Percentiles rank a stretch among this genome's conserved stretches.
These are phyloP conservation scores for Hemisphaericaspora subhashii DNA, from an alignment of 1,139 yeast species.

Conservation along the genomic window DNA sequence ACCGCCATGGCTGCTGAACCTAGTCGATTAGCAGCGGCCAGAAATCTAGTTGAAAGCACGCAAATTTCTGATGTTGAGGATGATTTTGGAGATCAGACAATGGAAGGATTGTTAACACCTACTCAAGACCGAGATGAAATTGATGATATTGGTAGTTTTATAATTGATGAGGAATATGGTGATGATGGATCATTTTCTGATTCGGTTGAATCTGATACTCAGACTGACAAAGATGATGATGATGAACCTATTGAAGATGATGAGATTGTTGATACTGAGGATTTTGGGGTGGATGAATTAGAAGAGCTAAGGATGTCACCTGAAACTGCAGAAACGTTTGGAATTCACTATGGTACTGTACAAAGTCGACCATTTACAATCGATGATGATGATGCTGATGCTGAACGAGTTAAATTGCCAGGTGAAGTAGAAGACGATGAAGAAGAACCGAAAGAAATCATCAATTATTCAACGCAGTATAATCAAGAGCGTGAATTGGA, in stretches of 20 bases:
- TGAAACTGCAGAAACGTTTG: constrained; percentile 1
- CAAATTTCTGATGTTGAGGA: constrained; percentile 27
- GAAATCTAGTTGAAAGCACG: constrained; percentile 18
- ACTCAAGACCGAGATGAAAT: constrained; percentile 36
- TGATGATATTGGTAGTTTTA: constrained; percentile 37
- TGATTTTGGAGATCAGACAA: constrained; percentile 39
- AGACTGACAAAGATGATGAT: constrained; percentile 24
- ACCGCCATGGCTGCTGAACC: constrained; percentile 3
- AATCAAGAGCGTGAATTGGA: constrained; percentile 44
- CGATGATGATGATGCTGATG: constrained; percentile 8
- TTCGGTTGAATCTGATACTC: constrained; percentile 17
- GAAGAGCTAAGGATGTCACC: constrained; percentile 2
- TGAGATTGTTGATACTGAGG: neutral
- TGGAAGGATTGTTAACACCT: constrained; percentile 42
- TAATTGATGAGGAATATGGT: constrained; percentile 22
- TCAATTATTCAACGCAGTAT: constrained; percentile 39
- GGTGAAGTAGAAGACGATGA: constrained; percentile 27
- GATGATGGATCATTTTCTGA: constrained; percentile 8
- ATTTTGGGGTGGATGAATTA: constrained; percentile 5
- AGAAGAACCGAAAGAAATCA: constrained; percentile 28
- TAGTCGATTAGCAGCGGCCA: constrained; percentile 10
- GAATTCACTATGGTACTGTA: constrained; percentile 11
- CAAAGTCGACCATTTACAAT: constrained; percentile 10
- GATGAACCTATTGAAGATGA: constrained; percentile 18
- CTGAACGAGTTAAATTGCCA: neutral